Base-by-base conservation (phyloP, 768 basidiomycete genomes). In the Auricularia auricula-judae region DNA sequence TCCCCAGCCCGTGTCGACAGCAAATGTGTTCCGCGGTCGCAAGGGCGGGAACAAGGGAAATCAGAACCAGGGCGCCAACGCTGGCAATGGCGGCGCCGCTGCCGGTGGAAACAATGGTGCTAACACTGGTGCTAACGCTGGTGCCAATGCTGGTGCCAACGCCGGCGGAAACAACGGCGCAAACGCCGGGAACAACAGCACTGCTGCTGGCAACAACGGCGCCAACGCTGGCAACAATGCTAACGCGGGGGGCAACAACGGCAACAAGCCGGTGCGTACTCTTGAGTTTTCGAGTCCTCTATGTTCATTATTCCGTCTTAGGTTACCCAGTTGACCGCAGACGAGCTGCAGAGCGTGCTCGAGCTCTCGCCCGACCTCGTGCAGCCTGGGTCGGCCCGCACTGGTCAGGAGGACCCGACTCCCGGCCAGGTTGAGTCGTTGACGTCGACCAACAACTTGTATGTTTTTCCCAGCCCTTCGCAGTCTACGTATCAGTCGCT, bases 381-480 rank as follows among this genome's bases (percentile, higher is more conserved):
- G 4, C 64, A 61, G 60, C 34, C 53, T 2, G 67, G 65, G 0
- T 64, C 67, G 16, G 62, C 65, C 4, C 66, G 67, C 29, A 67
- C 69, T 53, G 71, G 71, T 1, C 68, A 71, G 63, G 62, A 65
- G 3, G 43, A 63, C 14, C 66, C 62, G 0, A 61, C 61, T 16
- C 62, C 62, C 58, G 72, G 70, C 21, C 72, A 74, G 63, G 72
- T 71, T 42, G 71, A 70, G 5, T 70, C 68, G 10, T 68, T 71
- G 3, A 73, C 71, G 10, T 71, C 70, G 33, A 64, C 61, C 36
- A 72, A 74, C 67, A 75, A 76, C 70, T 75, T 71, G 64, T 69
- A 67, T 29, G 61, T 59, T 29, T 11, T 23, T 33, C 53, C 47
- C 12, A 56, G 11, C 11, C 23, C 36, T 29, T 3, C 18, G 47